Evolutionary conservation across 2,329 filamentous ascomycete species (phyloP).

Genomic region (Penicillium digitatum): DNA sequence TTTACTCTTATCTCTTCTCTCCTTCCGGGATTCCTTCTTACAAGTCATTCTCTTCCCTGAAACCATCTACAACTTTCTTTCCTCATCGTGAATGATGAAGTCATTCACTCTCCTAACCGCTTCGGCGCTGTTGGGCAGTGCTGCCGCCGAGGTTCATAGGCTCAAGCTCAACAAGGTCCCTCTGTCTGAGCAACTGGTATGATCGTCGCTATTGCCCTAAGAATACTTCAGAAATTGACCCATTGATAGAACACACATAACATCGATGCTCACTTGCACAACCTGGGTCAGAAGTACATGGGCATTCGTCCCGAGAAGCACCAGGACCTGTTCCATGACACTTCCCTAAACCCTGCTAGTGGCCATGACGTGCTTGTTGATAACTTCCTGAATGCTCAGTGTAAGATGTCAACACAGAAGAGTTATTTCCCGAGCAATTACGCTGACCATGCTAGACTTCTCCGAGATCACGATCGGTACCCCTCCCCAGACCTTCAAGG

Average conservation of each 20-base stretch:
- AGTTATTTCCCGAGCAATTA: neutral
- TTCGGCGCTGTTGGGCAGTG: constrained; percentile 75
- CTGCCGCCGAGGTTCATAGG: constrained; percentile 84
- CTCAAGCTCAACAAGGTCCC: constrained; percentile 97
- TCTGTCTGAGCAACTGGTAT: constrained; percentile 83
- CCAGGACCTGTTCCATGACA: constrained; percentile 73
- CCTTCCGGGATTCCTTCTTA: constrained; percentile 5
- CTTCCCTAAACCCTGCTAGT: constrained; percentile 61
- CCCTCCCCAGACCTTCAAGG: constrained; percentile 94
- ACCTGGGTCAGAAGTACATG: constrained; percentile 95
- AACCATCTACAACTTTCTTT: constrained; percentile 18
- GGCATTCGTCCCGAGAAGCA: constrained; percentile 68
- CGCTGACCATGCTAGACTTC: constrained; percentile 65
- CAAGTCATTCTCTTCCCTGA: constrained; percentile 18
- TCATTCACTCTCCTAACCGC: constrained; percentile 72
- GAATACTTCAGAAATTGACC: constrained; percentile 10
- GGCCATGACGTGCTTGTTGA: constrained; percentile 80
- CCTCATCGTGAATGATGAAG: constrained; percentile 64
- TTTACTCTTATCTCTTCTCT: constrained; percentile 31
- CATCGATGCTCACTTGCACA: constrained; percentile 74
- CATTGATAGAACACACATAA: constrained; percentile 63
- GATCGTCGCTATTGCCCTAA: constrained; percentile 35
- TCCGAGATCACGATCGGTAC: constrained; percentile 91
- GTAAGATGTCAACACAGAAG: constrained; percentile 53
- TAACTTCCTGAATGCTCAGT: constrained; percentile 99